Evolutionary conservation across 1,284 basidiomycete genomes (phyloP), one percentile per base, ranked within the genome.

Genomic region (Trichosporon coremiiforme): DNA sequence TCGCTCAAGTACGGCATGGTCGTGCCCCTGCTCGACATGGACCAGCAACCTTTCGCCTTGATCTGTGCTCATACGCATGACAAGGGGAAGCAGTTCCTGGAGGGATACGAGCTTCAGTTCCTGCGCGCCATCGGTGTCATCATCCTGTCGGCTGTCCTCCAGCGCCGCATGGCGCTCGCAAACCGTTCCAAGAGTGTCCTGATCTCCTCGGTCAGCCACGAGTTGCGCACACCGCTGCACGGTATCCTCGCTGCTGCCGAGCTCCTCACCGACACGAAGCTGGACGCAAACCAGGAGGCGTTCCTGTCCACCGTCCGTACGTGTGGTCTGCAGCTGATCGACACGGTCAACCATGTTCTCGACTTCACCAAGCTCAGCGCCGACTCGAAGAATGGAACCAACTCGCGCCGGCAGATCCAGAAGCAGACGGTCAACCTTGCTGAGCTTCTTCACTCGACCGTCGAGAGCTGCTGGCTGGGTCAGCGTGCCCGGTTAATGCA

Each of bases 281-380:
- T 98, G 55, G 91, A 90, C 77, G 88, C 90, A 57, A 90, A 90
- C 25, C 95, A 98, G 80, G 83, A 86, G 3, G 94, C 94, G 0
- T 97, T 95, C 84, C 85, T 98, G 68, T 90, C 85, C 55, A 86
- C 86, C 0, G 81, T 85, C 4, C 79, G 83, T 55, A 82, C 81
- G 0, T 84, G 83, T 70, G 85, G 85, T 15, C 85, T 85, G 66
- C 85, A 85, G 41, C 78, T 87, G 31, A 84, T 86, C 66, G 86
- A 87, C 74, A 85, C 86, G 0, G 95, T 98, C 70, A 98, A 98
- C 79, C 95, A 98, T 77, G 95, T 98, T 6, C 86, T 98, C 45
- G 95, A 98, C 82, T 98, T 96, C 79, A 97, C 95, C 41, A 98
- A 98, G 80, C 87, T 97, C 22, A 95, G 92, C 77, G 94, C 94